Evolutionary conservation across 768 basidiomycete species (phyloP).

Genomic region (Bullera alba): DNA sequence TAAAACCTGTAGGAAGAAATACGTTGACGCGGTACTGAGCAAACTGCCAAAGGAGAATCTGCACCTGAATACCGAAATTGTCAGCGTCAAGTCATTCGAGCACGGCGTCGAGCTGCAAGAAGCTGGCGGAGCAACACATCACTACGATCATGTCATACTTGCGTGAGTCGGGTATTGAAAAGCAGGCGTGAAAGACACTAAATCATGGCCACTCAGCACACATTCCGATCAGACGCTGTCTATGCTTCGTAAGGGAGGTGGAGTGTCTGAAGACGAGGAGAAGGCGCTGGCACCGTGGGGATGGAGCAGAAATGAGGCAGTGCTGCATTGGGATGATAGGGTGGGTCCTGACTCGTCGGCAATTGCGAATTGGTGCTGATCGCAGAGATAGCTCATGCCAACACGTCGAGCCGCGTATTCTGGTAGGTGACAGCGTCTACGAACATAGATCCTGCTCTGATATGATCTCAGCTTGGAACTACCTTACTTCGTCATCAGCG

Average conservation of each 20-base stretch:
- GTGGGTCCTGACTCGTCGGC: slow-evolving; percentile 48
- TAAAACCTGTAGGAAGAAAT: slow-evolving; percentile 51
- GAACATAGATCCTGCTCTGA: background rate
- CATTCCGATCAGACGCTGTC: slow-evolving; percentile 61
- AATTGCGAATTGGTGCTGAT: background rate
- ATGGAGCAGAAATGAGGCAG: slow-evolving; percentile 64
- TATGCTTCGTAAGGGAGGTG: slow-evolving; percentile 51
- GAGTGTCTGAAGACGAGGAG: slow-evolving; percentile 54
- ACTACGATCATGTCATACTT: slow-evolving; percentile 66
- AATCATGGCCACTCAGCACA: slow-evolving; percentile 12
- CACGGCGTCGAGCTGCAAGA: slow-evolving; percentile 51
- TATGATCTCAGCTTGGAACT: slow-evolving; percentile 58
- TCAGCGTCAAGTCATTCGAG: slow-evolving; percentile 45
- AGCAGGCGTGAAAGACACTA: too few relatives aligned
- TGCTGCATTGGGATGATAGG: slow-evolving; percentile 59
- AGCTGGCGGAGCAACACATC: slow-evolving; percentile 48
- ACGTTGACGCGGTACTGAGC: slow-evolving; percentile 59
- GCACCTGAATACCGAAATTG: slow-evolving; percentile 58
- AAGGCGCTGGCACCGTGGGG: slow-evolving; percentile 55
- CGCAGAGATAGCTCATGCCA: slow-evolving; percentile 58
- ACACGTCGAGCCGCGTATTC: slow-evolving; percentile 59
- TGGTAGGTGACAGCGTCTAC: slow-evolving; percentile 32
- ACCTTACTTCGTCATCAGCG: slow-evolving; percentile 53
- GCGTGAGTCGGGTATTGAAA: slow-evolving; percentile 52
- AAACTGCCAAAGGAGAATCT: slow-evolving; percentile 54